Percentiles rank a stretch among this genome's conserved stretches.
These are phyloP conservation scores for Eucalyptus erythrocorys DNA, from an alignment of 345 rosid genomes.

Conservation along the genomic window DNA sequence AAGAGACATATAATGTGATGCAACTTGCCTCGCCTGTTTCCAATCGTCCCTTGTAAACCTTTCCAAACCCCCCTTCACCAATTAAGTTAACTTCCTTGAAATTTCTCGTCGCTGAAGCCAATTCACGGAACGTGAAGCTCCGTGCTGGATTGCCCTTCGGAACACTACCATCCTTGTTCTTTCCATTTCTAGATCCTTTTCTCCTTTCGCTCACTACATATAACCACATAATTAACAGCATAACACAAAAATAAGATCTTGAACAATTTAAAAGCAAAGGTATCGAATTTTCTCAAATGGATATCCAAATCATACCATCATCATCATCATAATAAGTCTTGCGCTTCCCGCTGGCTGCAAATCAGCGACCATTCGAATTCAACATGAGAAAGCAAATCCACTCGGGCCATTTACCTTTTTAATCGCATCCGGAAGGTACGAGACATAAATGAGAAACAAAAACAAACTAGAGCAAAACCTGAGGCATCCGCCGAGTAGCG, in stretches of 20 bases:
- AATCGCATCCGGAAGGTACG: background rate
- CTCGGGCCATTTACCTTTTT: background rate
- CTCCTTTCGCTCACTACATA: background rate
- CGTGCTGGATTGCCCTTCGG: slow-evolving; percentile 37
- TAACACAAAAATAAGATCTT: background rate
- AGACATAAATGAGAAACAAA: background rate
- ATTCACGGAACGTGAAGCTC: slow-evolving; percentile 79
- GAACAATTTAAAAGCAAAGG: background rate
- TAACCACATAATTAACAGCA: background rate
- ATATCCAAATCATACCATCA: background rate
- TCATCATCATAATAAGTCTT: slow-evolving; percentile 11
- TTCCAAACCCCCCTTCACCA: slow-evolving; percentile 97
- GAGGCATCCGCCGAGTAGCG: slow-evolving; percentile 28
- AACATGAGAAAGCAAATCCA: background rate
- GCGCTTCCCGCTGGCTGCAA: slow-evolving; percentile 15
- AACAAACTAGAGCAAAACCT: slow-evolving; percentile 15
- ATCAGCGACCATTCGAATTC: background rate
- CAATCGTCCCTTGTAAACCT: slow-evolving; percentile 80
- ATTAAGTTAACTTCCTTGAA: slow-evolving; percentile 69
- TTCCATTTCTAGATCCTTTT: slow-evolving; percentile 2
- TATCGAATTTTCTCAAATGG: background rate
- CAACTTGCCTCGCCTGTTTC: slow-evolving; percentile 62
- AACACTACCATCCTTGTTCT: slow-evolving; percentile 3
- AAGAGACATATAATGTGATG: background rate
- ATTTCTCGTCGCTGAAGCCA: slow-evolving; percentile 64